Conservation (phyloP, 805 yeast genomes). For the fission yeast (Schizosaccharomyces pombe) region ASM294v3 CU329670.1:5399501-5400000, state of each 20-base stretch:
- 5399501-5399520: no score
- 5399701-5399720: background rate
- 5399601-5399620: background rate
- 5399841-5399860: conserved; percentile 64
- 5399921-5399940: conserved; percentile 67
- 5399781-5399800: background rate
- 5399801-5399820: conserved; percentile 20
- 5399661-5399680: background rate
- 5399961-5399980: conserved; percentile 23
- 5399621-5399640: background rate
- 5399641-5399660: background rate
- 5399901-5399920: conserved; percentile 34
- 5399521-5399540: no score
- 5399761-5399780: background rate
- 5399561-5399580: no score
- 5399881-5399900: conserved; percentile 30
- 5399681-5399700: conserved; percentile 1
- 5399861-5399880: conserved; percentile 43
- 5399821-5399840: conserved; percentile 72
- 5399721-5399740: conserved; percentile 6
- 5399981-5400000: conserved; percentile 59
- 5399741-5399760: conserved; percentile 12
- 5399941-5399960: conserved; percentile 50
- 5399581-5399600: no score
- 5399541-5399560: no score